These are phyloP conservation scores for Pleurotus giganteus DNA, from an alignment of 768 basidiomycete species.

Conservation along the genomic window DNA sequence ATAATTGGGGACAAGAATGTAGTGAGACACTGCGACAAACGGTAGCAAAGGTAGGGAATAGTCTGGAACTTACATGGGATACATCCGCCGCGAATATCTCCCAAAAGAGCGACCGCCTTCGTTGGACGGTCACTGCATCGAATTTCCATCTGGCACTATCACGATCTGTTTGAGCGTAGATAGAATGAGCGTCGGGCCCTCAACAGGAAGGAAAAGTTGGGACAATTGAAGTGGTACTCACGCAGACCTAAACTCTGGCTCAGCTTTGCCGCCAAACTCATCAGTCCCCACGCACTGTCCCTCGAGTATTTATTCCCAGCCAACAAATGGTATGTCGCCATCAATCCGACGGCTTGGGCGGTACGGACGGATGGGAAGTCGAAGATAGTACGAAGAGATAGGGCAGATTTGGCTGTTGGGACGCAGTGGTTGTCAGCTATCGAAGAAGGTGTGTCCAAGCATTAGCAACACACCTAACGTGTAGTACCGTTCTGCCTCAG, in stretches of 20 bases:
- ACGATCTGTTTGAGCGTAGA: conserved; percentile 25
- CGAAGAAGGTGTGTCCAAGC: background rate
- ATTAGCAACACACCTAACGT: conserved; percentile 40
- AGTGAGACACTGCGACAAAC: background rate
- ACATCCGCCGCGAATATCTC: conserved; percentile 37
- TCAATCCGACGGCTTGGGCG: conserved; percentile 56
- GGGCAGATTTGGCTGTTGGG: conserved; percentile 33
- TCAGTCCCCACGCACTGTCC: conserved; percentile 48
- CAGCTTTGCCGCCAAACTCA: conserved; percentile 55
- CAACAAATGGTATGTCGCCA: conserved; percentile 54
- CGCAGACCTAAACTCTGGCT: conserved; percentile 48
- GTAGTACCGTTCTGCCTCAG: conserved; percentile 62
- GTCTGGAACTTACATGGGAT: conserved; percentile 26
- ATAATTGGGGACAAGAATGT: background rate
- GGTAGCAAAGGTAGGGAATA: background rate
- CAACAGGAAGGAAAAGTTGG: background rate
- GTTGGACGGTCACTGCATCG: conserved; percentile 34
- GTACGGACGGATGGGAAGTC: conserved; percentile 56
- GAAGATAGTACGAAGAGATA: conserved; percentile 49
- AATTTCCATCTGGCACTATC: conserved; percentile 40
- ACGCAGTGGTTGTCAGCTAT: background rate
- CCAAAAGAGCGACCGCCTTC: conserved; percentile 36
- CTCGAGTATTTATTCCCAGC: conserved; percentile 51
- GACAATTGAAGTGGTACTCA: conserved; percentile 22
- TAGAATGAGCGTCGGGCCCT: background rate